These are phyloP conservation scores for Chionographis japonica DNA, from an alignment of 106 monocot species.

Conservation along the genomic window DNA sequence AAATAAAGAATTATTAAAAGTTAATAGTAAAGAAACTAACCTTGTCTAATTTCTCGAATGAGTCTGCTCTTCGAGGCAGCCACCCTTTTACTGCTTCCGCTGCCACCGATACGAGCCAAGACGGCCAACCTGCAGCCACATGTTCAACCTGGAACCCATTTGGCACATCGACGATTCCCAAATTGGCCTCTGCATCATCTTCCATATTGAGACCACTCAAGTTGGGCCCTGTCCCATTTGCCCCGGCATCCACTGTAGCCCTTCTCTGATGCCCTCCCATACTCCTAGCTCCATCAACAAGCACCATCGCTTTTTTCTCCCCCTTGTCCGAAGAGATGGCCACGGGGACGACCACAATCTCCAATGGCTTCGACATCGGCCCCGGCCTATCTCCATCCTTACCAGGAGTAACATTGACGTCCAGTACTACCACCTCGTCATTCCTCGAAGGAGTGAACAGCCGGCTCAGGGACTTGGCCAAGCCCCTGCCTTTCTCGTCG, in stretches of 20 bases:
- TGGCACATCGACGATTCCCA: conserved; percentile 19
- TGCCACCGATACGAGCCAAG: conserved; percentile 61
- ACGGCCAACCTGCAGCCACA: conserved; percentile 62
- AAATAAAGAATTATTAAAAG: not conserved
- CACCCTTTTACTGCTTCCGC: conserved; percentile 73
- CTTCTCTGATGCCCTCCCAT: conserved; percentile 18
- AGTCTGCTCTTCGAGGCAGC: conserved; percentile 53
- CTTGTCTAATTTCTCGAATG: conserved; percentile 73
- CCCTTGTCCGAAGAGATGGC: not conserved
- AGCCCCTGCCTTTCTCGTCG: conserved; percentile 7
- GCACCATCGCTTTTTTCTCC: conserved; percentile 8
- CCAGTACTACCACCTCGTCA: conserved; percentile 3
- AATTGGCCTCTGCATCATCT: not conserved
- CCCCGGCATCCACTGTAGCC: conserved; percentile 12
- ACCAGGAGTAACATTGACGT: not conserved
- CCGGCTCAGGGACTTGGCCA: conserved; percentile 10
- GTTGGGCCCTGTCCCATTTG: not conserved
- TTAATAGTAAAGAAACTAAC: conserved; percentile 13
- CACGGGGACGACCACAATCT: conserved; percentile 7
- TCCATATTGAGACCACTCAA: not conserved
- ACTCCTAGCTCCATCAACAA: not conserved
- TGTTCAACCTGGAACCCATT: conserved; percentile 54
- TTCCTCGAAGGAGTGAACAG: conserved; percentile 19
- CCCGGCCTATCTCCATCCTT: not conserved
- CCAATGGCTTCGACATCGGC: conserved; percentile 4